Conservation (phyloP, 176 grass and related monocot genomes). For the Musa acuminata region DNA sequence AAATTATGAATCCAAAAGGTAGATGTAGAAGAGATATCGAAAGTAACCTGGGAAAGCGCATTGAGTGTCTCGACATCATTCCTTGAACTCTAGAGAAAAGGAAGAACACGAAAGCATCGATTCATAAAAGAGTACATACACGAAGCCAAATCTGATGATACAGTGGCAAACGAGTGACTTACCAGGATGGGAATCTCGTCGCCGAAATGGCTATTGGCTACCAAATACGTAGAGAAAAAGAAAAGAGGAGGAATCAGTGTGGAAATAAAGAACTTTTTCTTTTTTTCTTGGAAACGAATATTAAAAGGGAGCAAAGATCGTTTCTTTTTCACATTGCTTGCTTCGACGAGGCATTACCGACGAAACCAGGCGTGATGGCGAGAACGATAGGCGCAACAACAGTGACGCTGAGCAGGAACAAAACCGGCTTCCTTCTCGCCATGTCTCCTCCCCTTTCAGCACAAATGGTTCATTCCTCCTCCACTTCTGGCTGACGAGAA, state of each 20-base stretch:
- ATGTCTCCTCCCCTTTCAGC: constrained; percentile 10
- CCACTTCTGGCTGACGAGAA: neutral
- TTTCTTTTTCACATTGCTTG: neutral
- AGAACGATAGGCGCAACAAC: constrained; percentile 73
- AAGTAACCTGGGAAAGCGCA: neutral
- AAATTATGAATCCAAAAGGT: neutral
- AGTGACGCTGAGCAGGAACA: constrained; percentile 48
- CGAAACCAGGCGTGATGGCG: constrained; percentile 28
- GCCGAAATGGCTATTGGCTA: constrained; percentile 17
- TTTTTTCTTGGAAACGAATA: neutral
- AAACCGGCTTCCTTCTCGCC: constrained; percentile 28
- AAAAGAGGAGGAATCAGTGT: neutral
- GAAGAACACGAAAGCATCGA: neutral
- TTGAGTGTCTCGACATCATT: neutral
- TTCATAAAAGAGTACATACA: neutral
- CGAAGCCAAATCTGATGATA: neutral
- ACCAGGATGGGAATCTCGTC: constrained; percentile 23
- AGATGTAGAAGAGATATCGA: neutral
- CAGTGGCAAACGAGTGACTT: neutral
- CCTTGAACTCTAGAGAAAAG: neutral
- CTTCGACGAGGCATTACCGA: constrained; percentile 21
- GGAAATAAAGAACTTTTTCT: too few species aligned
- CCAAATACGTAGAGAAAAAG: neutral
- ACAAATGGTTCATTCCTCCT: neutral
- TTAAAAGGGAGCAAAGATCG: neutral